phyloP scores from a whole-genome alignment of 1,284 basidiomycete genomes.

The Termitomyces sp. region DNA sequence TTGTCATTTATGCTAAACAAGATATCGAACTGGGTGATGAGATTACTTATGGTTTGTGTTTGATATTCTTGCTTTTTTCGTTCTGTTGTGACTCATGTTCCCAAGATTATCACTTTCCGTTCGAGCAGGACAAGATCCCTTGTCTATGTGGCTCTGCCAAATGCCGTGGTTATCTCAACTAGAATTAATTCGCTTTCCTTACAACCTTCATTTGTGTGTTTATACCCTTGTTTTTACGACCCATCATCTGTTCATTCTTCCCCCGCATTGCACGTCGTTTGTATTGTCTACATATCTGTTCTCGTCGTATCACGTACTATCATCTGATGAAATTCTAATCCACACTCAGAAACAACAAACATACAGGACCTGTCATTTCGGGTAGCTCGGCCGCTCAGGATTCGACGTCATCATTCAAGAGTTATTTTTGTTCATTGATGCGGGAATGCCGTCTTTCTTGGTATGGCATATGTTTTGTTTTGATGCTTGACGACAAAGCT shows the following conservation, averaged over 20 bases:
- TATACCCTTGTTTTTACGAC: slow-evolving; percentile 13
- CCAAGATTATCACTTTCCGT: slow-evolving; percentile 88
- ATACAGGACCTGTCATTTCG: not conserved
- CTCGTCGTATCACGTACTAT: slow-evolving; percentile 4
- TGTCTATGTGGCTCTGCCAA: slow-evolving; percentile 84
- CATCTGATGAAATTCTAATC: slow-evolving; percentile 12
- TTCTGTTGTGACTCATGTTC: slow-evolving; percentile 6
- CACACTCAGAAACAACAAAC: not conserved
- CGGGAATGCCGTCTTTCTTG: too few species aligned
- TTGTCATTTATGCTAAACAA: slow-evolving; percentile 97
- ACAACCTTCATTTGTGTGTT: slow-evolving; percentile 10
- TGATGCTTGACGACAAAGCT: not conserved
- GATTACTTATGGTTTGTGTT: slow-evolving; percentile 80
- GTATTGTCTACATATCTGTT: slow-evolving; percentile 20
- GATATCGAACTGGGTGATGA: slow-evolving; percentile 92
- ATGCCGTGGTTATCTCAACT: slow-evolving; percentile 89
- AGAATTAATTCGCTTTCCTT: slow-evolving; percentile 25
- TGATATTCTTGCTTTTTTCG: not conserved
- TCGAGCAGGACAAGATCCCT: slow-evolving; percentile 89
- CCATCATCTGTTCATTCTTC: slow-evolving; percentile 12
- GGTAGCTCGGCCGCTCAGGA: not conserved
- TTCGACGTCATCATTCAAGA: not conserved
- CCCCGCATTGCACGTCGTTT: slow-evolving; percentile 18
- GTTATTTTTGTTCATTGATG: not conserved
- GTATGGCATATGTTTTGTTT: not conserved